Conservation (phyloP, 2,329 filamentous ascomycete species). For the Endoconidiophora polonica region DNA sequence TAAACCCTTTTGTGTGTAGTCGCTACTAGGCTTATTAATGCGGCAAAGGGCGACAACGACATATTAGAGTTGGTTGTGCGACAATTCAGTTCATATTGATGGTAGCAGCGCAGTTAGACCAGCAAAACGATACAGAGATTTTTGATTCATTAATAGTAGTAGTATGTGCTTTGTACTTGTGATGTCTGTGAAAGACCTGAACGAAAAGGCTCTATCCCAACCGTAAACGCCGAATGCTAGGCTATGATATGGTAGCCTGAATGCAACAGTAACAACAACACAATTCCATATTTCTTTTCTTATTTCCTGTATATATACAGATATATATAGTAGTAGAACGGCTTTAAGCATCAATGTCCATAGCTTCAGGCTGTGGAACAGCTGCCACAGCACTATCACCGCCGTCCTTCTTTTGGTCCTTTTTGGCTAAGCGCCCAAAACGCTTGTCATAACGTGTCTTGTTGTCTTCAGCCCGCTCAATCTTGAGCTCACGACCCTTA, state of each 20-base stretch:
- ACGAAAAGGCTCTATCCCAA: background rate
- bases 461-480: constrained; percentile 88
- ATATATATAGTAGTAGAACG: background rate
- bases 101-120: too few relatives aligned
- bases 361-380: constrained; percentile 24
- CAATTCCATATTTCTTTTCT: background rate
- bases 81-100: too few relatives aligned
- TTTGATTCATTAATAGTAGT: background rate
- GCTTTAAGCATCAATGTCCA: constrained; percentile 21
- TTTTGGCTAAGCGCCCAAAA: constrained; percentile 45
- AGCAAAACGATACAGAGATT: background rate
- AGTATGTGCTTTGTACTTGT: background rate
- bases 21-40: constrained; percentile 32
- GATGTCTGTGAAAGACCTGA: too few relatives aligned
- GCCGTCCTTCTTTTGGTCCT: constrained; percentile 14
- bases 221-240: constrained; percentile 1
- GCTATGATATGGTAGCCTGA: background rate
- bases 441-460: constrained; percentile 84
- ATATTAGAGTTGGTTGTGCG: too few relatives aligned
- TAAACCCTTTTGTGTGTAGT: constrained; percentile 45
- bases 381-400: constrained; percentile 17
- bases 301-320: background rate
- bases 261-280: constrained; percentile 5
- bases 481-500: constrained; percentile 61
- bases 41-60: too few relatives aligned